Conservation (phyloP, 768 basidiomycete species). For the Agrocybe pediades region DNA sequence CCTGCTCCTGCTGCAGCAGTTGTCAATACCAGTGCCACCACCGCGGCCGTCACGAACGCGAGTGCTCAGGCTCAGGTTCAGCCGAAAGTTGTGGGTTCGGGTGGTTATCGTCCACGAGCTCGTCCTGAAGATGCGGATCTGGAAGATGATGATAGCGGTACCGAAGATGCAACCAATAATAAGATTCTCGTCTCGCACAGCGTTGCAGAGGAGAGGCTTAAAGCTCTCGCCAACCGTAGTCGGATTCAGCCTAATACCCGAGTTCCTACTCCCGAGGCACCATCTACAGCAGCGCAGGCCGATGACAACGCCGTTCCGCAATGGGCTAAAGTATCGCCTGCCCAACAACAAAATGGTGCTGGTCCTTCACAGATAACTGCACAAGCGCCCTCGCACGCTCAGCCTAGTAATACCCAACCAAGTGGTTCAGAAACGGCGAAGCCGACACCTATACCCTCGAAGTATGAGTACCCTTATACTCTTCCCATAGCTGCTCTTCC, state of each 20-base stretch:
- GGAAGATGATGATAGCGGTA: slow-evolving; percentile 69
- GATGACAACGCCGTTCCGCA: slow-evolving; percentile 26
- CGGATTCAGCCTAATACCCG: slow-evolving; percentile 28
- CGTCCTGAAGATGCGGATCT: slow-evolving; percentile 66
- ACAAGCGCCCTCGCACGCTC: not conserved
- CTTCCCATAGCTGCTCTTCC: slow-evolving; percentile 66
- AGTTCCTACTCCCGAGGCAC: not conserved
- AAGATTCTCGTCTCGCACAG: slow-evolving; percentile 63
- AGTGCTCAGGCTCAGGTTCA: no score
- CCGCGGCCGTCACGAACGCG: slow-evolving; percentile 3
- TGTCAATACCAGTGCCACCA: not conserved
- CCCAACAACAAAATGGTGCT: slow-evolving; percentile 1
- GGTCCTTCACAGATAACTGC: not conserved
- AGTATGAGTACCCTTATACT: slow-evolving; percentile 70
- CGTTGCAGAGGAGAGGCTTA: slow-evolving; percentile 68
- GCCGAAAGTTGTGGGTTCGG: slow-evolving; percentile 12
- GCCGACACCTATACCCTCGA: slow-evolving; percentile 42
- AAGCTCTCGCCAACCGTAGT: slow-evolving; percentile 53
- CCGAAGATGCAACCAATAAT: slow-evolving; percentile 40
- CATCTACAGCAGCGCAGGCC: not conserved
- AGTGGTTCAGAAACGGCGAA: not conserved
- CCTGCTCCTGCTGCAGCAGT: slow-evolving; percentile 7
- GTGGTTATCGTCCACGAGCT: slow-evolving; percentile 64
- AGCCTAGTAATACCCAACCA: slow-evolving; percentile 1
- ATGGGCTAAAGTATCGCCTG: slow-evolving; percentile 20